Conservation (phyloP, 371 early-diverging fungal species). For the Aphelidium insulamus region DNA sequence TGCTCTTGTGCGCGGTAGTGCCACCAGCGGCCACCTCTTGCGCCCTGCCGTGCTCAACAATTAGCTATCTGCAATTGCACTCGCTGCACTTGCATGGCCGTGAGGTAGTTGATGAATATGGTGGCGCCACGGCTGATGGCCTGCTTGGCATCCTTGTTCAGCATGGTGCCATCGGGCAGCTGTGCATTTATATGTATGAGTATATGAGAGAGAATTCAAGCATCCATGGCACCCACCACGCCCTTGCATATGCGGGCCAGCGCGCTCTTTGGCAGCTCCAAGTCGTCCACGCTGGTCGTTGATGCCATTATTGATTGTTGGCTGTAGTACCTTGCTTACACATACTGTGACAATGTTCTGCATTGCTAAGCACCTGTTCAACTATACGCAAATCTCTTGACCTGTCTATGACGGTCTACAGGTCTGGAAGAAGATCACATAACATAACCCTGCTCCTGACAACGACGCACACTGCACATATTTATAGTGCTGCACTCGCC, state of each 20-base stretch:
- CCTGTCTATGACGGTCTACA: too few relatives aligned
- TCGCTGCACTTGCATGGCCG: conserved; percentile 18
- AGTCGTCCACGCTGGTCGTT: conserved; percentile 24
- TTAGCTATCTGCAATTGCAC: not conserved
- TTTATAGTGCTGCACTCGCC: too few relatives aligned
- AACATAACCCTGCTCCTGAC: too few relatives aligned
- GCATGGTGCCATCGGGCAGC: conserved; percentile 32
- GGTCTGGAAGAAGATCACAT: too few relatives aligned
- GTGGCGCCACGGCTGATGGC: conserved; percentile 34
- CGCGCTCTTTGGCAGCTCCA: conserved; percentile 30
- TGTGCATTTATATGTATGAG: conserved; percentile 4
- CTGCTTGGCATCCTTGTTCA: conserved; percentile 31
- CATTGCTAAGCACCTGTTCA: too few relatives aligned
- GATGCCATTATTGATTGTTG: too few relatives aligned
- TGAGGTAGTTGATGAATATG: conserved; percentile 32
- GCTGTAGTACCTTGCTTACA: too few relatives aligned
- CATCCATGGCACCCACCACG: conserved; percentile 14
- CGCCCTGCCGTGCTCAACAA: conserved; percentile 10
- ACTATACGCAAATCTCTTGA: too few relatives aligned
- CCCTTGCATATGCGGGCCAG: conserved; percentile 29
- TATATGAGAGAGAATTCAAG: not conserved
- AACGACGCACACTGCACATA: too few relatives aligned
- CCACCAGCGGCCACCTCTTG: conserved; percentile 22
- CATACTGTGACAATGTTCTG: too few relatives aligned
- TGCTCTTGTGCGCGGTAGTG: conserved; percentile 23